phyloP scores from a whole-genome alignment of 2,329 filamentous ascomycete species.

The Ceratocystiopsis minuta region DNA sequence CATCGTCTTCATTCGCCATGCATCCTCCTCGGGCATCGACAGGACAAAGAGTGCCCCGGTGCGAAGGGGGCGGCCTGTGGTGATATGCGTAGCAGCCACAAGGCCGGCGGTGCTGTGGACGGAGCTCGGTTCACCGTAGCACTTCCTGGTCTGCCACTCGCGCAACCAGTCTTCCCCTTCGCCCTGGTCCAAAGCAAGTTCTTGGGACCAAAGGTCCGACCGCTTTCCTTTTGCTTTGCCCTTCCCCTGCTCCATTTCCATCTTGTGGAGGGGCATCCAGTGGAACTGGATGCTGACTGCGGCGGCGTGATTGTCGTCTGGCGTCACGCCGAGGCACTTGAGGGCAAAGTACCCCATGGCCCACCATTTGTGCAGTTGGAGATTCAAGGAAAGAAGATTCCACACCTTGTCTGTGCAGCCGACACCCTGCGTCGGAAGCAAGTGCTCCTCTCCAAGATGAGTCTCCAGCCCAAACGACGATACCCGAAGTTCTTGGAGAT shows the following conservation, averaged over 20 bases:
- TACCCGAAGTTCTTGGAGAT: too few relatives aligned
- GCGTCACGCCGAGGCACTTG: slow-evolving; percentile 1
- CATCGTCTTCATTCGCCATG: not conserved
- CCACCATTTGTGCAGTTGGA: slow-evolving; percentile 1
- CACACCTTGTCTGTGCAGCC: not conserved
- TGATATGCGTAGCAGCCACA: not conserved
- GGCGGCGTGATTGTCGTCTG: not conserved
- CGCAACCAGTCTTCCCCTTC: not conserved
- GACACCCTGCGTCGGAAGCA: too few relatives aligned
- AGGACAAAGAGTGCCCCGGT: not conserved
- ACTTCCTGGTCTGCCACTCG: not conserved
- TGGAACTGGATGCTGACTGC: not conserved
- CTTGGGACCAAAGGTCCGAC: not conserved
- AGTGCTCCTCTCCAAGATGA: not conserved
- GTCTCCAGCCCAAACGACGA: too few relatives aligned
- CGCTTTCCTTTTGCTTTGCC: not conserved
- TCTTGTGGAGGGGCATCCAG: slow-evolving; percentile 1
- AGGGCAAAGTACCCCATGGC: not conserved
- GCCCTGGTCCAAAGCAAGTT: not conserved
- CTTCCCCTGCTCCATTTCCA: too few relatives aligned
- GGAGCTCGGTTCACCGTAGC: not conserved
- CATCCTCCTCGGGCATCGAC: not conserved
- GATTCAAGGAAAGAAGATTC: not conserved
- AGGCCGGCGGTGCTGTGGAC: not conserved
- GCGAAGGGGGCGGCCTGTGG: not conserved